Percentiles rank a stretch among this genome's conserved stretches.
phyloP scores from a whole-genome alignment of 495 filamentous ascomycete species.

The Paragyromitra xinjiangensis region DNA sequence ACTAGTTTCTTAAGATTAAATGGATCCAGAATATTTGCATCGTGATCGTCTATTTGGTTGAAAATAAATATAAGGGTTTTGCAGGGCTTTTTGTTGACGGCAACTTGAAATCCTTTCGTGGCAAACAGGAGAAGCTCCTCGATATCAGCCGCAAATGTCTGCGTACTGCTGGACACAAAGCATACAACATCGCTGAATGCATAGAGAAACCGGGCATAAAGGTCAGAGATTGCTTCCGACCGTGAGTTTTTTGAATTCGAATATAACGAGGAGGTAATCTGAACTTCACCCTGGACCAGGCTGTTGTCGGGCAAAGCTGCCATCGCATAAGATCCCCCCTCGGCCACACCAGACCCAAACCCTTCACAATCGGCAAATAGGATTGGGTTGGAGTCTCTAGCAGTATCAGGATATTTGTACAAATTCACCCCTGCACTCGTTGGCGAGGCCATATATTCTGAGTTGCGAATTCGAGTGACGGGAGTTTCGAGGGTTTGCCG shows the following conservation, averaged over 20 bases:
- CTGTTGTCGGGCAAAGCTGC: background rate
- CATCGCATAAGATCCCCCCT: background rate
- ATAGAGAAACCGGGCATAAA: conserved; percentile 58
- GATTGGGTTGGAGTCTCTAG: conserved; percentile 46
- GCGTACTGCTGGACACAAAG: conserved; percentile 34
- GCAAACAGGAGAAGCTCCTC: conserved; percentile 33
- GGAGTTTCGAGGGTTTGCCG: conserved; percentile 58
- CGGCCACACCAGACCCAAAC: conserved; percentile 24
- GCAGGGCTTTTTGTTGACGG: conserved; percentile 19
- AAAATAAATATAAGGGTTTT: conserved; percentile 29
- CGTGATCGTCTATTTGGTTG: conserved; percentile 5
- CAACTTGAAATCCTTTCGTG: conserved; percentile 16
- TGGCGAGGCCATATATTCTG: conserved; percentile 59
- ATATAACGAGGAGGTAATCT: conserved; percentile 18
- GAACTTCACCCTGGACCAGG: background rate
- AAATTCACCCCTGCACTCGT: conserved; percentile 72
- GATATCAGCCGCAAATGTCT: conserved; percentile 12
- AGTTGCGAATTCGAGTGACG: conserved; percentile 39
- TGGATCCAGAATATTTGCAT: background rate
- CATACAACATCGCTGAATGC: conserved; percentile 56
- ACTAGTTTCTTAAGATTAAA: background rate
- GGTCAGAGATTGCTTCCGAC: conserved; percentile 39
- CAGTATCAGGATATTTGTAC: conserved; percentile 66
- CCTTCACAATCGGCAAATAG: conserved; percentile 50
- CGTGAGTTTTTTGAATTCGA: conserved; percentile 6